Conservation (phyloP, 2,329 filamentous ascomycete genomes). For the Trichophyton verrucosum region DNA sequence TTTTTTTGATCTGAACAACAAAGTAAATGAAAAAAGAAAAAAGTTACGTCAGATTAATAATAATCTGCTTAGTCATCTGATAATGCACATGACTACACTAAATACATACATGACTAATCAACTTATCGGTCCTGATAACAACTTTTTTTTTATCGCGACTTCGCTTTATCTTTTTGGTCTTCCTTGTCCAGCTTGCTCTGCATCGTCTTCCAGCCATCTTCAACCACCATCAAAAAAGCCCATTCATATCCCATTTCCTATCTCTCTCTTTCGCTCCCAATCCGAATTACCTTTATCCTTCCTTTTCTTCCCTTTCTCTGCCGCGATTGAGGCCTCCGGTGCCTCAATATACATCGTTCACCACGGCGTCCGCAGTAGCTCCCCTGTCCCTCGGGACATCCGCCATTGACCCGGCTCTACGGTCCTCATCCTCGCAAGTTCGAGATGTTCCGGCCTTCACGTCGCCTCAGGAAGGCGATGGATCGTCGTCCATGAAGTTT, state of each 20-base stretch:
- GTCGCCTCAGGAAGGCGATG: slow-evolving; percentile 35
- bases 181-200: background rate
- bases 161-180: slow-evolving; percentile 20
- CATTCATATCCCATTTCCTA: background rate
- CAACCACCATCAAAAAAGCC: background rate
- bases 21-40: background rate
- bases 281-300: background rate
- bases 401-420: slow-evolving; percentile 41
- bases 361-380: slow-evolving; percentile 48
- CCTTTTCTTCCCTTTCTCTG: background rate
- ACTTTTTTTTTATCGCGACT: slow-evolving; percentile 1
- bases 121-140: slow-evolving; percentile 2
- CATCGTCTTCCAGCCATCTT: background rate
- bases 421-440: slow-evolving; percentile 35
- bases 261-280: background rate
- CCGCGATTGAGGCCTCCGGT: slow-evolving; percentile 12
- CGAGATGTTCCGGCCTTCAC: slow-evolving; percentile 27
- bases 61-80: too few relatives aligned
- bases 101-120: background rate
- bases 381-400: slow-evolving; percentile 47
- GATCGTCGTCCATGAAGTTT: slow-evolving; percentile 35
- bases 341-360: slow-evolving; percentile 23
- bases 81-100: background rate
- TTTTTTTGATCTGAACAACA: background rate
- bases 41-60: background rate